Conservation (phyloP, 2,329 filamentous ascomycete genomes). For the Alternaria brassicae region DNA sequence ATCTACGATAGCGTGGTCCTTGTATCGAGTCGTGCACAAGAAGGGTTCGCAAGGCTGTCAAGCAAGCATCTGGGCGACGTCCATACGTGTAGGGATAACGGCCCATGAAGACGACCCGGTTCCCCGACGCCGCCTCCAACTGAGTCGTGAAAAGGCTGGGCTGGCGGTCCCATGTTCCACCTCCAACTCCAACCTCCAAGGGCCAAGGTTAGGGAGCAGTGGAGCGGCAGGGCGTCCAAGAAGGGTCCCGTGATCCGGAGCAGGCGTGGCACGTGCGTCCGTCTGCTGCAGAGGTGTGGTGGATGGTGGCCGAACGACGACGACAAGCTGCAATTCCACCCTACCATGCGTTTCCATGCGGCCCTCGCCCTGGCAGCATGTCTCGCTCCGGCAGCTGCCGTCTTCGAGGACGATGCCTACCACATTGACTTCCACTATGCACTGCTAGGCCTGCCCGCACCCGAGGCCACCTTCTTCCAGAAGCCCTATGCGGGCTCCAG, state of each 20-base stretch:
- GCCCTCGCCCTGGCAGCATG: slow-evolving; percentile 47
- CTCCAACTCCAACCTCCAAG: neutral
- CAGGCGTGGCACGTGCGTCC: slow-evolving; percentile 4
- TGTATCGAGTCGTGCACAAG: slow-evolving; percentile 19
- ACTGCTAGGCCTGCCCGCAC: slow-evolving; percentile 81
- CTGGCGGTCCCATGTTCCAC: neutral
- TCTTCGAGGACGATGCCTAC: slow-evolving; percentile 91
- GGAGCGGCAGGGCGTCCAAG: slow-evolving; percentile 1
- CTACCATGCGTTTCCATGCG: slow-evolving; percentile 49
- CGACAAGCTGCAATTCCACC: slow-evolving; percentile 20
- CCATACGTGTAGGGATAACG: too few relatives aligned
- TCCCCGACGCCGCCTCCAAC: slow-evolving; percentile 4
- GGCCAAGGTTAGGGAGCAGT: neutral
- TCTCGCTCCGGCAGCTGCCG: slow-evolving; percentile 65
- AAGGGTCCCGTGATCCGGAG: slow-evolving; percentile 3
- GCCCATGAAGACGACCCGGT: slow-evolving; percentile 1
- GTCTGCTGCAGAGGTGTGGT: neutral
- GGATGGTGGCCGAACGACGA: slow-evolving; percentile 1
- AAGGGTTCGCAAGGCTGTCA: slow-evolving; percentile 9
- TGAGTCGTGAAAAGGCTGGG: neutral
- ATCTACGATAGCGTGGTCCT: slow-evolving; percentile 32
- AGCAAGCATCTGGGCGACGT: neutral
- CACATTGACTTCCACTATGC: slow-evolving; percentile 92
- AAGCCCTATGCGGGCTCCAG: slow-evolving; percentile 80
- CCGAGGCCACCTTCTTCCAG: slow-evolving; percentile 93